Percentiles rank a stretch among this genome's conserved stretches.
phyloP scores from a whole-genome alignment of 148 eudicot genomes.

The Heliosperma pusillum region DNA sequence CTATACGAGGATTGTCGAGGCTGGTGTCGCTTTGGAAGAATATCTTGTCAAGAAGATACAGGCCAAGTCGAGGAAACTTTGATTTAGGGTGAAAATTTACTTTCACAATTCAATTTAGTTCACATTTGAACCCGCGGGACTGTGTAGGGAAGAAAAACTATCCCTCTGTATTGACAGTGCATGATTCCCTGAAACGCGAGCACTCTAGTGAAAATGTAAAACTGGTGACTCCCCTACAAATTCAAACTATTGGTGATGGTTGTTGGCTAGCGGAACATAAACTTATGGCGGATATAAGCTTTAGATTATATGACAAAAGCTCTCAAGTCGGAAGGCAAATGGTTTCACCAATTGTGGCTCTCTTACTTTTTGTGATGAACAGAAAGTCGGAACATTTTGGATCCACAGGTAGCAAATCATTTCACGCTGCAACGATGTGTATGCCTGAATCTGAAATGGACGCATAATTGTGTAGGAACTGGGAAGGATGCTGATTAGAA shows the following conservation, averaged over 20 bases:
- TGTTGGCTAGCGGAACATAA: too few species aligned
- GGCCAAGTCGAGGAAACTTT: constrained; percentile 28
- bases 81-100: background rate
- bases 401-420: background rate
- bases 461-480: background rate
- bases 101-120: background rate
- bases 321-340: background rate
- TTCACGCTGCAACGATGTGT: background rate
- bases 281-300: background rate
- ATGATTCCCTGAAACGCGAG: too few species aligned
- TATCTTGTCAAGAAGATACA: constrained; percentile 50
- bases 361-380: background rate
- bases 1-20: constrained; percentile 55
- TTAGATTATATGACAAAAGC: background rate
- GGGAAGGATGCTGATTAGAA: background rate
- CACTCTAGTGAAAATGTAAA: too few species aligned
- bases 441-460: background rate
- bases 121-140: background rate
- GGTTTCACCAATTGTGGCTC: background rate
- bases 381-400: background rate
- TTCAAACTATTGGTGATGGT: too few species aligned
- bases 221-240: too few species aligned
- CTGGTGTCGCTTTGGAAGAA: constrained; percentile 60
- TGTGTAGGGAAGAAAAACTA: background rate
- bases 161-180: too few species aligned